Evolutionary conservation across 257 asterid species (phyloP).

Genomic region (Nicotiana tabacum): DNA sequence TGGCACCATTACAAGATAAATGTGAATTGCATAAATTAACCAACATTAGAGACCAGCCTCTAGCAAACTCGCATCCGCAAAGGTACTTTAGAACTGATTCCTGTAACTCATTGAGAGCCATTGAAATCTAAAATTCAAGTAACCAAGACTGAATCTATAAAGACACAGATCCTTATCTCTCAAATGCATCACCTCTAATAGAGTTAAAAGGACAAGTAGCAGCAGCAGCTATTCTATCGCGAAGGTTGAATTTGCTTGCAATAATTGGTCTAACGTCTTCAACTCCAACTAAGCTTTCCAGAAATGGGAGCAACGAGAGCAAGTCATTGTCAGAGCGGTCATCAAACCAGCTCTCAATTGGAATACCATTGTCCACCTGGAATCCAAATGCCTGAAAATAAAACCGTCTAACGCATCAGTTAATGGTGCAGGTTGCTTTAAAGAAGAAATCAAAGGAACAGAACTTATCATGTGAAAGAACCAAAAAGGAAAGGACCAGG

Average conservation of each 20-base stretch:
- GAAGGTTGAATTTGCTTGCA: slow-evolving; percentile 66
- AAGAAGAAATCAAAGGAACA: background rate
- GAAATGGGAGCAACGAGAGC: slow-evolving; percentile 63
- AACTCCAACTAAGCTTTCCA: slow-evolving; percentile 77
- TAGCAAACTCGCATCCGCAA: background rate
- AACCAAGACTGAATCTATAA: slow-evolving; percentile 4
- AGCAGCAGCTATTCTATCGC: slow-evolving; percentile 70
- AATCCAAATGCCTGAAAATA: slow-evolving; percentile 83
- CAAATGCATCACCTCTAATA: slow-evolving; percentile 33
- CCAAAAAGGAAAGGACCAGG: too few species aligned
- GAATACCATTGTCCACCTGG: slow-evolving; percentile 98
- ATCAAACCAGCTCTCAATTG: slow-evolving; percentile 96
- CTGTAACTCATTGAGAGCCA: background rate
- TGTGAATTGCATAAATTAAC: background rate
- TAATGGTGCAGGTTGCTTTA: background rate
- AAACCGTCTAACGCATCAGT: background rate
- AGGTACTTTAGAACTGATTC: background rate
- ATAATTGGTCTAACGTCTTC: slow-evolving; percentile 82
- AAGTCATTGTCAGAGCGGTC: slow-evolving; percentile 68
- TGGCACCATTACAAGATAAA: background rate
- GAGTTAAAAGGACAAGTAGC: slow-evolving; percentile 42
- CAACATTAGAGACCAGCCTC: background rate
- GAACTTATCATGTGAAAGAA: slow-evolving; percentile 8
- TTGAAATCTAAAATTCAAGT: background rate
- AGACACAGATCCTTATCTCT: slow-evolving; percentile 24